Evolutionary conservation across 345 rosid species (phyloP).

Genomic region (Eucalyptus tenuipes): DNA sequence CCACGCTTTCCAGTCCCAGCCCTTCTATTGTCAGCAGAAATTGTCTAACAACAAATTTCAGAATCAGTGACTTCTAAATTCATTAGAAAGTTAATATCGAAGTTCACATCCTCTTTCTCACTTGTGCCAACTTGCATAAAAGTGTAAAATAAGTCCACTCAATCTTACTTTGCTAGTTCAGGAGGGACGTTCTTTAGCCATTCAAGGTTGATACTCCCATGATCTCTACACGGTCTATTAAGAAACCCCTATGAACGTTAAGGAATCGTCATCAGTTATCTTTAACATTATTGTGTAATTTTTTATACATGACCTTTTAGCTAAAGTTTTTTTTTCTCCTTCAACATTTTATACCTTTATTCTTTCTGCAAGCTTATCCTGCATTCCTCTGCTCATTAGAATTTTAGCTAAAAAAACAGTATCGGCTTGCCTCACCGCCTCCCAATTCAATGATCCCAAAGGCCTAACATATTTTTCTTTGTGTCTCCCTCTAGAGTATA

Average conservation of each 20-base stretch:
- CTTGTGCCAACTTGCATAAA: neutral
- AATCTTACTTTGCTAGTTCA: neutral
- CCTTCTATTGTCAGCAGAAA: too few species aligned
- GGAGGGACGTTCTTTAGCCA: neutral
- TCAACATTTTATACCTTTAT: neutral
- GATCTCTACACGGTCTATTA: neutral
- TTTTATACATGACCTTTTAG: too few species aligned
- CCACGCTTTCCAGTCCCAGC: too few species aligned
- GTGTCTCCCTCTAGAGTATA: neutral
- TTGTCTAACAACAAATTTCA: too few species aligned
- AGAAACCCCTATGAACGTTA: neutral
- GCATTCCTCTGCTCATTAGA: neutral
- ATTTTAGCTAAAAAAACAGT: neutral
- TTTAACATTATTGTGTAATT: neutral
- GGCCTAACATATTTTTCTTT: neutral
- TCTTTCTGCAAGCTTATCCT: neutral
- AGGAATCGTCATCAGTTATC: neutral
- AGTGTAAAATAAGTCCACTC: neutral
- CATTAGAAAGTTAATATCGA: too few species aligned
- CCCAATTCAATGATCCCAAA: neutral
- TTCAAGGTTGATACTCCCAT: neutral
- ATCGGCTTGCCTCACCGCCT: neutral
- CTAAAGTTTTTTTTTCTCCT: too few species aligned
- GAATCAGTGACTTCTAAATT: too few species aligned
- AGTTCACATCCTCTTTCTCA: neutral